Evolutionary conservation across 371 early-diverging fungal genomes (phyloP).

Genomic region (Capniomyces stellatus): DNA sequence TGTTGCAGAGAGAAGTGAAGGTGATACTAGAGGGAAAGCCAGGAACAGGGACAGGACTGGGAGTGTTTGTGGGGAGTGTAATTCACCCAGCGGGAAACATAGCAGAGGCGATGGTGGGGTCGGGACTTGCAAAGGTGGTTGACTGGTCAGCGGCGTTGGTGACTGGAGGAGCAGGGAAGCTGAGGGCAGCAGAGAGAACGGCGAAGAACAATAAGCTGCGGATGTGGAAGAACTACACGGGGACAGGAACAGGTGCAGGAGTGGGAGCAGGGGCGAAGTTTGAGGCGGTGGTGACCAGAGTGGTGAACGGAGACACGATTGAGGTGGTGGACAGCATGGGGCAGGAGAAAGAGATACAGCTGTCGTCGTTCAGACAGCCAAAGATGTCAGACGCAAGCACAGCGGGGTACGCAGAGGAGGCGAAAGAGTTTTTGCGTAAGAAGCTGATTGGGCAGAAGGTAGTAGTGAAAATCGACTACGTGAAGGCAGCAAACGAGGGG

Average conservation of each 20-base stretch:
- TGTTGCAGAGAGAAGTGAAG: slow-evolving; percentile 78
- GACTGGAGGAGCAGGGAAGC: slow-evolving; percentile 46
- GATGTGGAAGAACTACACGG: slow-evolving; percentile 56
- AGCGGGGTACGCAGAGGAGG: slow-evolving; percentile 71
- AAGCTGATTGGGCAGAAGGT: slow-evolving; percentile 68
- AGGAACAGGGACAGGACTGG: slow-evolving; percentile 11
- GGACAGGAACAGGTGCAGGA: slow-evolving; percentile 5
- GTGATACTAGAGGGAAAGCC: slow-evolving; percentile 50
- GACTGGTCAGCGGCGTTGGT: slow-evolving; percentile 71
- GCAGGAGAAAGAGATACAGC: slow-evolving; percentile 44
- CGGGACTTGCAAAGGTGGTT: slow-evolving; percentile 71
- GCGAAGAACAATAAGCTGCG: slow-evolving; percentile 61
- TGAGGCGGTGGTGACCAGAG: slow-evolving; percentile 45
- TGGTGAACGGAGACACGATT: slow-evolving; percentile 68
- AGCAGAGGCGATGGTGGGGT: slow-evolving; percentile 62
- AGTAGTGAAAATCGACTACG: slow-evolving; percentile 59
- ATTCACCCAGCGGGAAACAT: slow-evolving; percentile 78
- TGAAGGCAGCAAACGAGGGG: slow-evolving; percentile 71
- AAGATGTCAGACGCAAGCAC: slow-evolving; percentile 55
- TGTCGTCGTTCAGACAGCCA: slow-evolving; percentile 60
- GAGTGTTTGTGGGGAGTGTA: slow-evolving; percentile 57
- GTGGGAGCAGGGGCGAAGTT: slow-evolving; percentile 26
- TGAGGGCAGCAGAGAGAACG: slow-evolving; percentile 58
- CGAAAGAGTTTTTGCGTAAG: slow-evolving; percentile 72
- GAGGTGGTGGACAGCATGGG: slow-evolving; percentile 34